Base-by-base conservation (phyloP, 2,329 filamentous ascomycete species). In the Fusarium setosum region DNA sequence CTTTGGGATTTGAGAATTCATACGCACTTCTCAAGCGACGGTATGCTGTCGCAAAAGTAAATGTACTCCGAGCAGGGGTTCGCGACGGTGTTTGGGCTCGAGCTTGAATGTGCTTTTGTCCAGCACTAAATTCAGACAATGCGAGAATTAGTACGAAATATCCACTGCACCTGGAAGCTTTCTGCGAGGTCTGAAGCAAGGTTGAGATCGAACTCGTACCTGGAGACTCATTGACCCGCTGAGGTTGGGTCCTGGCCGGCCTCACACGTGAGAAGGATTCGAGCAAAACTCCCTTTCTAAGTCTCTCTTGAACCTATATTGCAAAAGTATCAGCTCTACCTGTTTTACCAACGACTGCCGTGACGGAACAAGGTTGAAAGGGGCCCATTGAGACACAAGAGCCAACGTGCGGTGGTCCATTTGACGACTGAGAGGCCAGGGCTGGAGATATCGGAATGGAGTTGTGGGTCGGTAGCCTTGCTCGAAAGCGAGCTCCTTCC, bases 1-100 rank as follows among this genome's bases (percentile, higher is more conserved):
- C 73, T 74, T 75, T 45, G 72, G 67, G 49, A 74, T 68, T 74
- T 75, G 73, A 54, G 73, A 66, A 75, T 71, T 75, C 73, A 75
- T 75, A 58, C 67, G 73, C 67, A 56, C 49, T 63, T 68, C 38
- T 56, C 54, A 54, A 48, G 59, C 55, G 63, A 65, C 56, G 48
- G 26, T 24, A 31, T 59, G 42, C 13, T 49, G 68, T 59, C 62
- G 56, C 52, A 52, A 59, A 41, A 55, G 41, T 26, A 50, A 56
- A 35, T 45, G 41, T 35, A 64, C 56, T 42, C 21, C 26, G 38
- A 20, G 31, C n/a, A n/a, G 31, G 29, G 29, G 42, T 58, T 40
- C 45, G 26, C 24, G 55, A 58, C 18, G 40, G 45, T 45, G 26
- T 58, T 59, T 63, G 31, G 41, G 58, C 57, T 63, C 24, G 49